Evolutionary conservation across 305 asterid species (phyloP), one percentile per base, ranked within the genome.

Genomic region (Fraxinus angustifolia): DNA sequence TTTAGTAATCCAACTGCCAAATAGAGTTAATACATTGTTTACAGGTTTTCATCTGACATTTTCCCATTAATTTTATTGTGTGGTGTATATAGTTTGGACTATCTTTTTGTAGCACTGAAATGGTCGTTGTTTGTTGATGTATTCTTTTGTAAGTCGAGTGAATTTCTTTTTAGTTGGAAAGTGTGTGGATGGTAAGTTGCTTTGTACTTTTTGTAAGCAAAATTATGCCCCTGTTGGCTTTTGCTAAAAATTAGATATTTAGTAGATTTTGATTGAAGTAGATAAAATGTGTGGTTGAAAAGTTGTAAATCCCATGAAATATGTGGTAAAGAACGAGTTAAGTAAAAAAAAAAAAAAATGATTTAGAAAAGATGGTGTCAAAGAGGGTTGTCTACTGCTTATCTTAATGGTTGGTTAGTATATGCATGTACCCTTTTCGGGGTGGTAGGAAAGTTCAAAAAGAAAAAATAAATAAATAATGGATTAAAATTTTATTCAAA

Each of bases 71-170:
- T 76, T 80, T 84, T 80, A 78, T 86, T 10, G 80, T 83, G 87
- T 70, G 75, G 84, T 87, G 90, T 88, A 86, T 80, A 88, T 88
- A 86, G 87, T 83, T 83, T 81, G 48, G 75, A 35, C 77, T 65
- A 72, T 83, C 82, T 83, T 85, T 67, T 77, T 87, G 83, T 83
- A 83, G 50, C 48, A 48, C 71, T 78, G 76, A 33, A 73, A 81
- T 81, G 84, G 88, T 82, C 73, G 45, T 36, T 78, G 14, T 35
- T 82, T 58, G 84, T 80, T 65, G 75, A 73, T 88, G 84, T 81
- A 82, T 87, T 87, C 87, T 85, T 85, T 88, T 90, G 89, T 88
- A 86, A 85, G 74, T 53, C 50, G 87, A 82, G 87, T 87, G 84
- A 26, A 78, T 76, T 76, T 80, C 50, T 72, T 68, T 77, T 48